Base-by-base conservation (phyloP, 148 eudicot species). In the Silene conica region DNA sequence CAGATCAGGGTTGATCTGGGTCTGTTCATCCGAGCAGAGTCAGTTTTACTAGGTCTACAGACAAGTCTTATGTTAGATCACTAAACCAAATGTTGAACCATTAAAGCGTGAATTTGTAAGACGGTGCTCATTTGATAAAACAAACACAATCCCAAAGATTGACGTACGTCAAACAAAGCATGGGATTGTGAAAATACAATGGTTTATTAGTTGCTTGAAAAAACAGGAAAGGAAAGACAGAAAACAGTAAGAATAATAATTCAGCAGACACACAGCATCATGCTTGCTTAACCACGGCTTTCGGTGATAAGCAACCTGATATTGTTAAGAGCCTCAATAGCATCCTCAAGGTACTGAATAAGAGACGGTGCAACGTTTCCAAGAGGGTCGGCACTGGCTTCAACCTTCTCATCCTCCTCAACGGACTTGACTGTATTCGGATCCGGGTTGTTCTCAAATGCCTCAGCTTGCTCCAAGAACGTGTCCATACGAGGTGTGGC, bases 401-500 rank as follows among this genome's bases (percentile, higher is more conserved):
- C 76, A 41, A 54, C 12, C 59, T 72, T 77, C 7, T 23, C 79
- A n/a, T 76, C 79, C 4, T 76, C 74, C 15, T 76, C 74, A 5
- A 46, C 59, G 1, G 79, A 64, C 0, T 60, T 46, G 6, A 72
- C 74, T 4, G 48, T 0, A 4, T 57, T 67, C 56, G 71, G 71
- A 20, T 31, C 63, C 1, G 74, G 74, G 28, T 69, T 66, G 20
- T 69, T 26, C 59, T 69, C 69, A 23, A 69, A 76, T 10, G 50
- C 58, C 57, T 76, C 72, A 41, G 74, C 79, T 61, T 76, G 79
- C 6, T 69, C 74, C 12, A 46, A 21, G 20, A 69, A 76, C 0
- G 57, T 43, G 28, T 76, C 79, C 80, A 76, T 76, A 3, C 69
- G 69, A 16, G 79, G 79, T 13, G 69, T 76, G 4, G 74, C 61